Evolutionary conservation across 225 moss, liverwort and hornwort species (phyloP).

Genomic region (Asterella californica): DNA sequence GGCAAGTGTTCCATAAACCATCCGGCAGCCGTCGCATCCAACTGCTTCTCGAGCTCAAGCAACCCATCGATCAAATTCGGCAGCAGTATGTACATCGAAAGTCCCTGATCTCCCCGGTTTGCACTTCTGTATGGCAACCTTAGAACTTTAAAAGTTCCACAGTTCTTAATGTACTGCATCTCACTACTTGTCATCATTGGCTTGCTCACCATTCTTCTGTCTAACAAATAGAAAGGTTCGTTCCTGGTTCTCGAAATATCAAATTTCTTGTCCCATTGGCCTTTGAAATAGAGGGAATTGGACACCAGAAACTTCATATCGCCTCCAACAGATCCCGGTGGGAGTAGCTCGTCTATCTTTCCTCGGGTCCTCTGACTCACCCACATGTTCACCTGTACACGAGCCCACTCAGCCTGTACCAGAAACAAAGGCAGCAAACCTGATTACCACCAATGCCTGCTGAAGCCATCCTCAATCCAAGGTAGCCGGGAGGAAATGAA

Average conservation of each 20-base stretch:
- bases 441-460: background rate
- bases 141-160: slow-evolving; percentile 57
- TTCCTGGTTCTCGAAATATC: slow-evolving; percentile 51
- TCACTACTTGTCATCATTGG: slow-evolving; percentile 75
- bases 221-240: slow-evolving; percentile 66
- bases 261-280: slow-evolving; percentile 81
- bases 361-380: slow-evolving; percentile 69
- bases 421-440: background rate
- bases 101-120: slow-evolving; percentile 36
- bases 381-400: slow-evolving; percentile 73
- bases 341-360: slow-evolving; percentile 61
- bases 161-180: slow-evolving; percentile 52
- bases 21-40: slow-evolving; percentile 33
- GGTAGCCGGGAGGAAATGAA: background rate
- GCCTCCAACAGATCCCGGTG: slow-evolving; percentile 49
- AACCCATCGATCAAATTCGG: slow-evolving; percentile 68
- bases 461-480: background rate
- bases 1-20: slow-evolving; percentile 58
- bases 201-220: slow-evolving; percentile 66
- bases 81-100: slow-evolving; percentile 82
- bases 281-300: slow-evolving; percentile 89
- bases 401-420: slow-evolving; percentile 58
- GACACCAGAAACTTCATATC: slow-evolving; percentile 63
- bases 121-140: slow-evolving; percentile 54
- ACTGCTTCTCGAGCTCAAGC: slow-evolving; percentile 53